A percentile compares a stretch with the other conserved stretches of the same genome.
Conservation (phyloP, 2,329 filamentous ascomycete species). For the Aureobasidium pullulans region DNA sequence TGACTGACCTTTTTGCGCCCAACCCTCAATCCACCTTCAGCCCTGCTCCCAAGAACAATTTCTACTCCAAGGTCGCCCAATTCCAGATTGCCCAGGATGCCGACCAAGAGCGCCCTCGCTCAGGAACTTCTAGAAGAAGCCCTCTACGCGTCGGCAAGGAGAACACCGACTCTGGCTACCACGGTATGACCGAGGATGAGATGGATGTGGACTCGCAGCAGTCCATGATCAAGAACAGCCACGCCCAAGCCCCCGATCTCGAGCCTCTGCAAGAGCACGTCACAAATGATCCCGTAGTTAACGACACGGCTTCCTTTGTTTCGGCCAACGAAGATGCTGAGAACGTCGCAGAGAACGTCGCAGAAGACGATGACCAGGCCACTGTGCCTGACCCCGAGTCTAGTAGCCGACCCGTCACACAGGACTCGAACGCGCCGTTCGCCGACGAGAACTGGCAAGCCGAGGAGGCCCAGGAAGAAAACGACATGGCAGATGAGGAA, state of each 20-base stretch:
- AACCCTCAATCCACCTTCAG: conserved; percentile 29
- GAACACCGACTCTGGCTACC: conserved; percentile 60
- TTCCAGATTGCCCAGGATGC: conserved; percentile 54
- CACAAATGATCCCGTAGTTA: conserved; percentile 3
- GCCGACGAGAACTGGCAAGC: conserved; percentile 16
- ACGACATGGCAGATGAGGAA: conserved; percentile 25
- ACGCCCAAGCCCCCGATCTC: background rate
- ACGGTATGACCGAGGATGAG: conserved; percentile 56
- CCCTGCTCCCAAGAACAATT: conserved; percentile 37
- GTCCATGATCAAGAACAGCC: conserved; percentile 11
- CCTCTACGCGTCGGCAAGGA: conserved; percentile 28
- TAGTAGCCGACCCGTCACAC: conserved; percentile 5
- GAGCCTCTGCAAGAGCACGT: conserved; percentile 12
- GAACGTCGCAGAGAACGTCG: conserved; percentile 19
- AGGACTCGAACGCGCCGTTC: conserved; percentile 8
- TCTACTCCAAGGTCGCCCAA: conserved; percentile 49
- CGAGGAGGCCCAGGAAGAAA: conserved; percentile 13
- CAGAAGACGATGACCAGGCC: conserved; percentile 28
- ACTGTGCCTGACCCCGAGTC: conserved; percentile 18
- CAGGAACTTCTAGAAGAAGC: conserved; percentile 24
- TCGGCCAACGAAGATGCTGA: conserved; percentile 39
- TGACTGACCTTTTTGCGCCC: conserved; percentile 42
- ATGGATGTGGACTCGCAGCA: conserved; percentile 32
- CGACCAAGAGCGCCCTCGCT: conserved; percentile 23
- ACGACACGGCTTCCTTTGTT: conserved; percentile 36